Evolutionary conservation across 352 stramenopile genomes (phyloP), one percentile per base, ranked within the genome.

Genomic region (Pythium insidiosum): DNA sequence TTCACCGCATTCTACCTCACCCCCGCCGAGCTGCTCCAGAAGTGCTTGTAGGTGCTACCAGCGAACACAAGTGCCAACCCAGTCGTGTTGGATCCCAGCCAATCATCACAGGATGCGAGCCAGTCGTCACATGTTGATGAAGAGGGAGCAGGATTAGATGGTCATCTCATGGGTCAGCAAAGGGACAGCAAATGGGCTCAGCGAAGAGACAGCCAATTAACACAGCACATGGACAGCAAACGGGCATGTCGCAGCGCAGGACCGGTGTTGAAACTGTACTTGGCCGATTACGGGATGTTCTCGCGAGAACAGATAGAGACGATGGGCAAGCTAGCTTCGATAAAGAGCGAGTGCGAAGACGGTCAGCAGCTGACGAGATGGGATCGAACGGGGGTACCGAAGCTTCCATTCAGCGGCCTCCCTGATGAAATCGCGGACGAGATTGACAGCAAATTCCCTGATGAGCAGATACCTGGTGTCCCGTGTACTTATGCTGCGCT

Each of bases 1-100:
- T 13, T 22, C 12, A 47, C 30, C 6, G 41, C 28, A 9, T 47
- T 47, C 41, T 47, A 39, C 41, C 16, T 47, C 15, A 20, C 39
- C 2, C 41, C 28, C 6, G 7, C 18, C 1, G 29, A 29, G n/a
- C 13, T 39, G 22, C 41, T 47, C 7, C 20, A 47, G 7, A 33
- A 13, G 26, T 33, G 26, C 26, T 33, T 33, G 7, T 19, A 29
- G 18, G 41, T 47, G 41, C 21, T 39, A 34, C 18, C 11, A 43
- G 15, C 18, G 1, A 47, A 38, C 28, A 39, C 31, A 7, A 18
- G 22, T 13, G 29, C 2, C 13, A 30, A 46, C 16, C 26, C 26
- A 2, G 38, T 46, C n/a, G n/a, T 23, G 2, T 23, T 7, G 15
- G 33, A 3, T 44, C n/a, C 38, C 38, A 33, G 15, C 12, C 24